Evolutionary conservation across 805 yeast genomes (phyloP), one percentile per base, ranked within the genome.

Genomic region (Candida germanica): DNA sequence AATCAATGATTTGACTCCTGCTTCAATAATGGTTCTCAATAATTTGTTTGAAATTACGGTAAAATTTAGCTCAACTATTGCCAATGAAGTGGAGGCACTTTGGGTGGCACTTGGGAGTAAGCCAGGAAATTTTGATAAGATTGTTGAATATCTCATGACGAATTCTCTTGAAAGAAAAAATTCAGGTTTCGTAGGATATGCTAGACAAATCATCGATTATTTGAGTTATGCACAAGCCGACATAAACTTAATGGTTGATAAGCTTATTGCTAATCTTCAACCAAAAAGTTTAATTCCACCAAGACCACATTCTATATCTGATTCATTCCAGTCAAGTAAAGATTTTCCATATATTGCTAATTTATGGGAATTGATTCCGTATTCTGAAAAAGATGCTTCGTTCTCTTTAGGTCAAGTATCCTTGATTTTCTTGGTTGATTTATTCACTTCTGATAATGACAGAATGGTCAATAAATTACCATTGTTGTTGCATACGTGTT

Each of bases 81-180:
- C 87, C 29, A 83, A 83, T 49, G 98, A 88, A 49, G 87, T 93
- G 8, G 97, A 89, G 56, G 95, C 95, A 0, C 59, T 93, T 15
- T 93, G 99, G 99, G 87, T 86, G 4, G 91, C 97, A 0, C 65
- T 93, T n/a, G 96, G 94, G 1, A 72, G 75, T n/a, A 72, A 76
- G 19, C 71, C 75, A 20, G 70, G 65, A n/a, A 88, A 91, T 49
- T 80, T 82, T 14, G 79, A 79, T 29, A 79, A 77, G 1, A 83
- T 87, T 14, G 60, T 87, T 51, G 83, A 80, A 29, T 93, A 79
- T 51, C 66, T 87, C 29, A 66, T 86, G 29, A 71, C 70, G 15
- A 77, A 80, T 23, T 80, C 95, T 25, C 62, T 89, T 36, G 78
- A 79, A 26, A 69, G 83, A 33, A 75, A 86, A 40, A 85, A 80